These are phyloP conservation scores for Solanum phureja DNA, from an alignment of 257 asterid genomes.

Conservation along the genomic window DNA sequence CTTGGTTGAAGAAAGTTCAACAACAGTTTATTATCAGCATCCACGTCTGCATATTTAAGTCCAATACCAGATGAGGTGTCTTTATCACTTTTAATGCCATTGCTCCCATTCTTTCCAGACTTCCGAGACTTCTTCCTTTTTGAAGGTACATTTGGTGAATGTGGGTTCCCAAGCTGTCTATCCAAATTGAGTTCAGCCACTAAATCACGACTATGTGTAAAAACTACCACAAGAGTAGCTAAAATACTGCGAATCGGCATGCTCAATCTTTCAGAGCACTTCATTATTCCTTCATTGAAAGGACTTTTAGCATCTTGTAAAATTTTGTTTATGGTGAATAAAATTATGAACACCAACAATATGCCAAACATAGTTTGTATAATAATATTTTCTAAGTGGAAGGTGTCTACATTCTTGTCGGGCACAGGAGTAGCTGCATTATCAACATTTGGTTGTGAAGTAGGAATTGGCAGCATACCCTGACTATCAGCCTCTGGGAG, in stretches of 20 bases:
- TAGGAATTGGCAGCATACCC: slow-evolving; percentile 36
- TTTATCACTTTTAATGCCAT: slow-evolving; percentile 31
- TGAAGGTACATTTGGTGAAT: slow-evolving; percentile 18
- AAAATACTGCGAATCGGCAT: slow-evolving; percentile 11
- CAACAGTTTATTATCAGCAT: slow-evolving; percentile 29
- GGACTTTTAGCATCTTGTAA: neutral
- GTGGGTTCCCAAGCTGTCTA: slow-evolving; percentile 12
- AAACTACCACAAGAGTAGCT: slow-evolving; percentile 19
- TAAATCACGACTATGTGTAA: slow-evolving; percentile 8
- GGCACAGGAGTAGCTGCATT: slow-evolving; percentile 35
- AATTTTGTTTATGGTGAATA: neutral
- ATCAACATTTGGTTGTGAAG: slow-evolving; percentile 58
- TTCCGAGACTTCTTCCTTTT: slow-evolving; percentile 59
- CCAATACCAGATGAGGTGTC: slow-evolving; percentile 26
- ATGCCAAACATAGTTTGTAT: neutral
- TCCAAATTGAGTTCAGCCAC: slow-evolving; percentile 17
- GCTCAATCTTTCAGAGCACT: neutral
- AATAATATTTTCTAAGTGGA: neutral
- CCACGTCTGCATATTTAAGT: slow-evolving; percentile 11
- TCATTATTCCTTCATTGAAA: neutral
- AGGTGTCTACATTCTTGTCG: neutral
- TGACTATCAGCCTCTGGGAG: slow-evolving; percentile 31
- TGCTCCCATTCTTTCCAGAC: slow-evolving; percentile 43
- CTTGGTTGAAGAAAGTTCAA: slow-evolving; percentile 36
- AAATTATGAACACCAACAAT: neutral